phyloP scores from a whole-genome alignment of 2,329 filamentous ascomycete genomes.

The Pestalotiopsis sp. region DNA sequence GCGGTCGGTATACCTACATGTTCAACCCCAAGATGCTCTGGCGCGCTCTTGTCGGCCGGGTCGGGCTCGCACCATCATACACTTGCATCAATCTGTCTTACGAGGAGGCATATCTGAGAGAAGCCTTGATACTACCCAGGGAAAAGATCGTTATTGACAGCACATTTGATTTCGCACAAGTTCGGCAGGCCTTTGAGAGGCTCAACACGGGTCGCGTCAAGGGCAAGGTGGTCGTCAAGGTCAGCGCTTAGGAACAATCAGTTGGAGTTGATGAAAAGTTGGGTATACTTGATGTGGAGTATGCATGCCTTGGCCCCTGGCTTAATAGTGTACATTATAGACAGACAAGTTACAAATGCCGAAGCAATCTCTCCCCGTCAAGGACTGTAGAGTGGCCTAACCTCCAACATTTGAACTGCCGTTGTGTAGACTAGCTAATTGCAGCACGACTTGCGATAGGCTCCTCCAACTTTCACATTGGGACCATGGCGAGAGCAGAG shows the following conservation, averaged over 20 bases:
- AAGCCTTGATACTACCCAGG: neutral
- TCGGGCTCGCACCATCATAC: conserved; percentile 8
- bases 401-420: neutral
- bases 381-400: neutral
- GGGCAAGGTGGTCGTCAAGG: neutral
- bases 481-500: neutral
- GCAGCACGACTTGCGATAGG: neutral
- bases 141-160: conserved; percentile 13
- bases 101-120: neutral
- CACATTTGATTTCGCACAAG: neutral
- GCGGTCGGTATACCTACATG: neutral
- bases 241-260: neutral
- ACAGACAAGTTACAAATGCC: neutral
- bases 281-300: neutral
- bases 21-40: neutral
- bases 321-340: neutral
- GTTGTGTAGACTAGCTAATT: neutral
- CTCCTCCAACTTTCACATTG: neutral
- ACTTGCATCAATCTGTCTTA: conserved; percentile 6
- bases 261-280: neutral
- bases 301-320: neutral
- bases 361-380: neutral
- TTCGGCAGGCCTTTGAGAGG: neutral
- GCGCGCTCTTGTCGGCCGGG: conserved; percentile 1
- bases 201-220: neutral